Evolutionary conservation across 2,329 filamentous ascomycete genomes (phyloP).

Genomic region (Calonectria pseudoreteaudii): DNA sequence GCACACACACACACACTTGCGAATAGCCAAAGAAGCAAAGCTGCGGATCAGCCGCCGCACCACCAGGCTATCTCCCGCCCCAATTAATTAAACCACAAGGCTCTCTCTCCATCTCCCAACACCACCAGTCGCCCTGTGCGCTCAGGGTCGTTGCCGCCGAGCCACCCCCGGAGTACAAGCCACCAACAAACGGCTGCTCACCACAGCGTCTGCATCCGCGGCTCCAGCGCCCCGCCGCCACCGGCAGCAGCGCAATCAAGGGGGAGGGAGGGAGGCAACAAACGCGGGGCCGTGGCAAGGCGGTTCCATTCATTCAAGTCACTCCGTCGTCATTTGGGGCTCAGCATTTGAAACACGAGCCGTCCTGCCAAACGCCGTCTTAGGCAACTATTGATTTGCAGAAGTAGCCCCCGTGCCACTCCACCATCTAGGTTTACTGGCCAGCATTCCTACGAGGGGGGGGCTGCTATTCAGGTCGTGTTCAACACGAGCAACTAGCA

Average conservation of each 20-base stretch:
- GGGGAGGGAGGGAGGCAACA: slow-evolving; percentile 1
- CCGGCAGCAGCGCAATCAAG: neutral
- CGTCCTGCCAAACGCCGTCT: neutral
- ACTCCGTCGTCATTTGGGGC: neutral
- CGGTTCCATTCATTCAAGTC: neutral
- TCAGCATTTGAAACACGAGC: neutral
- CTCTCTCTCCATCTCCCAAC: neutral
- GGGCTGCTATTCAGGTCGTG: neutral
- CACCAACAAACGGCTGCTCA: neutral
- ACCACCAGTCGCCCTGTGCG: neutral
- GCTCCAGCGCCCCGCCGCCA: neutral
- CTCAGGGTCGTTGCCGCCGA: neutral
- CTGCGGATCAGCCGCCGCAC: slow-evolving; percentile 12
- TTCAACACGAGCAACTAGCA: neutral
- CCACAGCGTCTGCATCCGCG: neutral
- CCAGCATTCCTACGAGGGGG: neutral
- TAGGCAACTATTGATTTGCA: neutral
- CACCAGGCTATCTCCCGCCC: neutral
- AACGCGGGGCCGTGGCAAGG: neutral
- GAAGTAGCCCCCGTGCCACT: neutral
- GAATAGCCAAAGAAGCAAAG: slow-evolving; percentile 8
- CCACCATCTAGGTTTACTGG: too few species aligned
- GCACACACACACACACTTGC: neutral
- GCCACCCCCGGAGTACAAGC: slow-evolving; percentile 1
- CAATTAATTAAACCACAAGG: neutral